These are phyloP conservation scores for Karstenula rhodostoma DNA, from an alignment of 2,329 filamentous ascomycete genomes.

Conservation along the genomic window DNA sequence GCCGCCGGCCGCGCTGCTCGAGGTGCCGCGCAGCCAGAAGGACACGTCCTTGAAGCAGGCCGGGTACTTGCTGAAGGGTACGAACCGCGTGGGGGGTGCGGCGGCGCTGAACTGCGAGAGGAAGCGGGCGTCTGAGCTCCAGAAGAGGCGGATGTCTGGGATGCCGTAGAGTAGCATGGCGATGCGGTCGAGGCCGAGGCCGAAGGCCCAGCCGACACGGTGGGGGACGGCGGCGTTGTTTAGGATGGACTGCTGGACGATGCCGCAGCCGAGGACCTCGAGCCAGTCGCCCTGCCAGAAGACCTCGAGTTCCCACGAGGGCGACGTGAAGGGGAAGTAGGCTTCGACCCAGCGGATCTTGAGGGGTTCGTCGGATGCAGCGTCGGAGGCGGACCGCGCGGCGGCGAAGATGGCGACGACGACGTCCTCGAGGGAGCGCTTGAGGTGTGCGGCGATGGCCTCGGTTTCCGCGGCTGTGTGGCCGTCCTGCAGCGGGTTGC, in stretches of 20 bases:
- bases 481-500: conserved; percentile 83
- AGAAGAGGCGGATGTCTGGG: conserved; percentile 95
- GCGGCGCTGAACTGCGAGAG: conserved; percentile 75
- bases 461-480: conserved; percentile 81
- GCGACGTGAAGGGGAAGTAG: conserved; percentile 96
- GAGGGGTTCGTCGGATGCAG: conserved; percentile 68
- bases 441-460: conserved; percentile 84
- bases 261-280: conserved; percentile 91
- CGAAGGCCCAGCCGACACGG: conserved; percentile 93
- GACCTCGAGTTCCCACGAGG: conserved; percentile 95
- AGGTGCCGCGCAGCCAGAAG: conserved; percentile 79
- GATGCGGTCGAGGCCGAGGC: conserved; percentile 90
- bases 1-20: conserved; percentile 36
- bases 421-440: conserved; percentile 86
- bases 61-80: conserved; percentile 90
- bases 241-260: conserved; percentile 84
- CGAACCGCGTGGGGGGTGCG: conserved; percentile 68
- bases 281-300: conserved; percentile 96
- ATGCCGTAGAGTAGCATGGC: conserved; percentile 98
- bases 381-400: conserved; percentile 66
- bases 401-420: conserved; percentile 87
- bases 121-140: conserved; percentile 87
- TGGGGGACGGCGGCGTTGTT: conserved; percentile 77
- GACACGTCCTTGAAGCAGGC: conserved; percentile 90
- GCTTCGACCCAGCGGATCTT: conserved; percentile 94